Conservation (phyloP, 495 filamentous ascomycete genomes). For the Ramalina peruviana region DNA sequence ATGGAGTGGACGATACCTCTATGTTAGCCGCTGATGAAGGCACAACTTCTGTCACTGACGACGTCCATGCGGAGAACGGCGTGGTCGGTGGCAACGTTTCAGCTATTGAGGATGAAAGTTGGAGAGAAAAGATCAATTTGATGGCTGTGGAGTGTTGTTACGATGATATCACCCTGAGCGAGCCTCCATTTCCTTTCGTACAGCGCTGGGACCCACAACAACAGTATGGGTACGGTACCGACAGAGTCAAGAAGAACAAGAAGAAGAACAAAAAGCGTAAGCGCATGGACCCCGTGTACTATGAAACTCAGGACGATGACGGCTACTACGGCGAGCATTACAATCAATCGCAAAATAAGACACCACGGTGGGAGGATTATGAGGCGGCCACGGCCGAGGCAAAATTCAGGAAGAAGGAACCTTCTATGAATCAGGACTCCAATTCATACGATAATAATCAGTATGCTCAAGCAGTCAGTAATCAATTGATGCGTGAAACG, state of each 20-base stretch:
- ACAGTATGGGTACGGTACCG: slow-evolving; percentile 27
- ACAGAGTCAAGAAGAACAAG: slow-evolving; percentile 31
- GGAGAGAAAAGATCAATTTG: slow-evolving; percentile 59
- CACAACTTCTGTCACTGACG: too few species aligned
- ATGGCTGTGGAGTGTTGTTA: slow-evolving; percentile 71
- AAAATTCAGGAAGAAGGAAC: background rate
- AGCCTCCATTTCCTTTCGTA: slow-evolving; percentile 79
- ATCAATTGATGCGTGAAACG: slow-evolving; percentile 22
- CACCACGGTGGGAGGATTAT: background rate
- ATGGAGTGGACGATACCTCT: slow-evolving; percentile 15
- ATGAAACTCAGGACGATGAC: slow-evolving; percentile 18
- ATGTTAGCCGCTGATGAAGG: too few species aligned
- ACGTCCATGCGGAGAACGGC: too few species aligned
- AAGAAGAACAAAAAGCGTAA: slow-evolving; percentile 45
- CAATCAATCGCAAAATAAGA: background rate
- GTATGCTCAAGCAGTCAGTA: slow-evolving; percentile 6
- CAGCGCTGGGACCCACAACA: slow-evolving; percentile 80
- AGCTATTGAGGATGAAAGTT: slow-evolving; percentile 31
- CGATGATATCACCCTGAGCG: slow-evolving; percentile 56
- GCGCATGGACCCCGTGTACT: slow-evolving; percentile 20
- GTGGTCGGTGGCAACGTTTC: slow-evolving; percentile 4
- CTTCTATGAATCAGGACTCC: background rate
- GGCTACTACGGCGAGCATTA: background rate
- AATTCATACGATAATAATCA: background rate
- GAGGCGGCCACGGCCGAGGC: background rate